Percentiles rank a stretch among this genome's conserved stretches.
These are phyloP conservation scores for Dactylorhiza incarnata DNA, from an alignment of 106 monocot genomes.

Conservation along the genomic window DNA sequence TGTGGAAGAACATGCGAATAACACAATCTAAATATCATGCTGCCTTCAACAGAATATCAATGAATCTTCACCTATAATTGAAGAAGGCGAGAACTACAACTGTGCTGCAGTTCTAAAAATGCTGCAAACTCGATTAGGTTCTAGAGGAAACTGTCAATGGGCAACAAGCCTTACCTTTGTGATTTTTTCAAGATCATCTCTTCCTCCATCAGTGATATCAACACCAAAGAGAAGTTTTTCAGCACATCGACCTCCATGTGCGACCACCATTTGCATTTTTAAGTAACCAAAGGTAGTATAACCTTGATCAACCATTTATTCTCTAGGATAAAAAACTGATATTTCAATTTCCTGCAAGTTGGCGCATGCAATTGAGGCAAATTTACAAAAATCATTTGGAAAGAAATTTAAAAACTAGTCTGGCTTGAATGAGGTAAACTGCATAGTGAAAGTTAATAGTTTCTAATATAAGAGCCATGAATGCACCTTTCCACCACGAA, in stretches of 20 bases:
- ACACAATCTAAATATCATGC: too few relatives aligned
- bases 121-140: not conserved
- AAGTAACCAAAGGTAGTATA: constrained; percentile 91
- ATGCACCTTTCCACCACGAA: constrained; percentile 86
- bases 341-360: constrained; percentile 67
- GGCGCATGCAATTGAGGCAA: not conserved
- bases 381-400: not conserved
- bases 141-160: not conserved
- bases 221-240: constrained; percentile 75
- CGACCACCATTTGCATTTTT: constrained; percentile 96
- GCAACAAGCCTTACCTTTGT: constrained; percentile 47
- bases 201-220: constrained; percentile 75
- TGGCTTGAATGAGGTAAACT: not conserved
- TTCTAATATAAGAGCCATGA: too few relatives aligned
- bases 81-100: too few relatives aligned
- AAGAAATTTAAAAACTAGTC: not conserved
- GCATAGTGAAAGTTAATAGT: too few relatives aligned
- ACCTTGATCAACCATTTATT: constrained; percentile 78
- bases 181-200: constrained; percentile 81
- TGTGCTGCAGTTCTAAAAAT: too few relatives aligned
- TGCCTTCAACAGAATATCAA: too few relatives aligned
- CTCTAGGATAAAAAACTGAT: constrained; percentile 79
- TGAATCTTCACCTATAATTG: too few relatives aligned
- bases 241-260: constrained; percentile 88
- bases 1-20: too few relatives aligned